These are phyloP conservation scores for Saccharomycopsis hybrid DNA, from an alignment of 1,139 yeast genomes.

Conservation along the genomic window DNA sequence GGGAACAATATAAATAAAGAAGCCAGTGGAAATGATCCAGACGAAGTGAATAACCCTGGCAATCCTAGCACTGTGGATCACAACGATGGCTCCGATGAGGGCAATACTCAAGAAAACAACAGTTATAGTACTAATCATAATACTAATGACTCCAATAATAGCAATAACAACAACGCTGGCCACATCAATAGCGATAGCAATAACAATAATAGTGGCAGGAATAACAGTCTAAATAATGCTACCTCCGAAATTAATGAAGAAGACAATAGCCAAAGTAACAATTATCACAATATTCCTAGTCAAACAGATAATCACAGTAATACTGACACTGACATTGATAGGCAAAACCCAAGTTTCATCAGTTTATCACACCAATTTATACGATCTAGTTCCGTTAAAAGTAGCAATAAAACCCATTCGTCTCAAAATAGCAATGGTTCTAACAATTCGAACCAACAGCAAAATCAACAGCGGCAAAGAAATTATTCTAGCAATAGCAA, in stretches of 20 bases:
- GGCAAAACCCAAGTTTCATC: slow-evolving; percentile 15
- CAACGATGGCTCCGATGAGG: too few species aligned
- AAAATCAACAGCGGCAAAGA: not conserved
- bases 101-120: not conserved
- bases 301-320: not conserved
- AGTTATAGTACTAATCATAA: not conserved
- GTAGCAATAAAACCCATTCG: not conserved
- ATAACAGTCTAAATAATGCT: too few species aligned
- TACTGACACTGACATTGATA: not conserved
- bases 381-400: not conserved
- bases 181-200: not conserved
- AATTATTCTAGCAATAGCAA: not conserved
- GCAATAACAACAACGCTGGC: not conserved
- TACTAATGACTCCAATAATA: not conserved
- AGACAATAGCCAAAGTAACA: not conserved
- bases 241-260: too few species aligned
- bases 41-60: too few species aligned
- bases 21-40: too few species aligned
- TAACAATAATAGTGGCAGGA: not conserved
- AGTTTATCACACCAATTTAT: slow-evolving; percentile 13
- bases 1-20: too few species aligned
- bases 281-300: not conserved
- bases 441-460: too few species aligned
- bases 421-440: too few species aligned
- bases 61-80: too few species aligned